phyloP scores from a whole-genome alignment of 768 basidiomycete species.

The Trametes coccinea region DNA sequence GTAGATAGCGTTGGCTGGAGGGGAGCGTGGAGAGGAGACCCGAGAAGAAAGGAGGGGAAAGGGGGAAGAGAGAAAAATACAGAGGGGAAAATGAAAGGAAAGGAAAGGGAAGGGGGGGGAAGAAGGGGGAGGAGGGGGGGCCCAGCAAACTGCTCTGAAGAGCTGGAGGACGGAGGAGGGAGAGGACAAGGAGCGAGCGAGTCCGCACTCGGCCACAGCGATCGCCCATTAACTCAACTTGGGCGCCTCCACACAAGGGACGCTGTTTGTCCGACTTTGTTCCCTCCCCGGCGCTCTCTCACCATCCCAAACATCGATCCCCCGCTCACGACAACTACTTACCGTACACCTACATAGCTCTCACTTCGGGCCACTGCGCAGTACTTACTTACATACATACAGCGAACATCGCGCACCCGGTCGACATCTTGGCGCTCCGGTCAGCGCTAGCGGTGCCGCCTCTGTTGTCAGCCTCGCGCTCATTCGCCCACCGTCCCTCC shows the following conservation, averaged over 20 bases:
- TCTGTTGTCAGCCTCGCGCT: background rate
- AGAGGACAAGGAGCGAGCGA: conserved; percentile 1
- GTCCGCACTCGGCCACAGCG: background rate
- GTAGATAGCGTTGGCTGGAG: conserved; percentile 30
- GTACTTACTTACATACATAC: background rate
- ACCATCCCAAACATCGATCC: background rate
- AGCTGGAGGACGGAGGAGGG: conserved; percentile 1
- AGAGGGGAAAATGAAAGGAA: conserved; percentile 12
- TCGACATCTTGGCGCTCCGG: background rate
- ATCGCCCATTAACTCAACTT: conserved; percentile 3
- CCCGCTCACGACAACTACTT: background rate
- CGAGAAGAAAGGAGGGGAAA: background rate
- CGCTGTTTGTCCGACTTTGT: conserved; percentile 20
- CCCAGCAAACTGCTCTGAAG: too few relatives aligned
- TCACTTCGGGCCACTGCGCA: background rate
- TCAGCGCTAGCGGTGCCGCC: background rate
- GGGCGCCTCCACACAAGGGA: conserved; percentile 9
- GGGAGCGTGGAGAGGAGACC: conserved; percentile 1
- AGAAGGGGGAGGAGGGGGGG: background rate
- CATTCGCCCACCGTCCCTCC: background rate
- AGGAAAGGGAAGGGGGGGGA: conserved; percentile 18
- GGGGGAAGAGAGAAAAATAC: conserved; percentile 16
- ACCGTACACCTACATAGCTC: too few relatives aligned
- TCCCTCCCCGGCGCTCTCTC: background rate
- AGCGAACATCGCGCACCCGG: background rate